Base-by-base conservation (phyloP, 2,329 filamentous ascomycete genomes). In the Laburnicola sp. region DNA sequence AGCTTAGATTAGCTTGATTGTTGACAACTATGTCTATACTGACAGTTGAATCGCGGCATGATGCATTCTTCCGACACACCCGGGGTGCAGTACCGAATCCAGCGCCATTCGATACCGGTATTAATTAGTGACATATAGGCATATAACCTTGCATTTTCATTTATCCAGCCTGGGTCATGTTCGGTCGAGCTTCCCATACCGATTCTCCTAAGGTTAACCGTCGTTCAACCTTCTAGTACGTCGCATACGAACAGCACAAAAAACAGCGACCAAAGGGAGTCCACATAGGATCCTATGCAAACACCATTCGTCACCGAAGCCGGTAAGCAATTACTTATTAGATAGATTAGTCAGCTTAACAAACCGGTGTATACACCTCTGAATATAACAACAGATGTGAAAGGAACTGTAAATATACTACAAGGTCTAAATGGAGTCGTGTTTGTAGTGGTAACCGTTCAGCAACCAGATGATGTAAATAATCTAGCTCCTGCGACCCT, bases 11-110 rank as follows among this genome's bases (percentile, higher is more conserved):
- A n/a, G n/a, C n/a, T n/a, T n/a, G n/a, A n/a, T n/a, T n/a, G n/a
- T n/a, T n/a, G n/a, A n/a, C n/a, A n/a, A n/a, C n/a, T n/a, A n/a
- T n/a, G n/a, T n/a, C n/a, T n/a, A n/a, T n/a, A n/a, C 44, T 55
- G 21, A 51, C 32, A 50, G 54, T 57, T 48, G 35, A 57, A 55
- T 55, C 45, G 21, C 35, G 48, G 16, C 32, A 57, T 55, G 30
- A 57, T 55, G 35, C 32, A 46, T 57, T 53, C 34, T 51, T 56
- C 50, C 35, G 35, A 26, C 22, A 56, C 26, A 36, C 53, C 30
- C 16, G 34, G 36, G 40, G 41, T 36, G 37, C 9, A 50, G 49
- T 40, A 45, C 53, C 30, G 25, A 56, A 56, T 53, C 50, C 40
- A 46, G 34, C 34, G 23, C 44, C 36, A 28, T 56, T 56, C 32